Percentiles rank a stretch among this genome's conserved stretches.
These are phyloP conservation scores for Aschersonia sp. DNA, from an alignment of 2,329 filamentous ascomycete species.

Conservation along the genomic window DNA sequence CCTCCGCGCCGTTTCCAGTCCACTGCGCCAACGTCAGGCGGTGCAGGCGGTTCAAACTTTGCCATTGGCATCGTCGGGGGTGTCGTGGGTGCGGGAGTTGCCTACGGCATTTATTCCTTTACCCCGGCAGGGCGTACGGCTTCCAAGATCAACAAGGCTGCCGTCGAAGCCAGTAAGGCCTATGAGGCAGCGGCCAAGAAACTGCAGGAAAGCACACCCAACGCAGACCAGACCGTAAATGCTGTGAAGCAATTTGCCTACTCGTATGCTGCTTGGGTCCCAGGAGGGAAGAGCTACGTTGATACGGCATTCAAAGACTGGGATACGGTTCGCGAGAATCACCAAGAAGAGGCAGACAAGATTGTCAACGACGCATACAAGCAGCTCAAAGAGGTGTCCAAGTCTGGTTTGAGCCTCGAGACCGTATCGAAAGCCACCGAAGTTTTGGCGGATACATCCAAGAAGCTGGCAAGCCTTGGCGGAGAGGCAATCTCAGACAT, in stretches of 20 bases:
- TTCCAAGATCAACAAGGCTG: constrained; percentile 29
- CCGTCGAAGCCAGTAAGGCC: constrained; percentile 42
- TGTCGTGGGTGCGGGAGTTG: constrained; percentile 23
- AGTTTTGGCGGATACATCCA: constrained; percentile 46
- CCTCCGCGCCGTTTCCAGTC: constrained; percentile 25
- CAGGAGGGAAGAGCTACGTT: constrained; percentile 54
- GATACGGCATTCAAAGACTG: constrained; percentile 57
- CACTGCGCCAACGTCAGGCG: constrained; percentile 14
- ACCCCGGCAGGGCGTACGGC: constrained; percentile 27
- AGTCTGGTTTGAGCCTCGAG: constrained; percentile 45
- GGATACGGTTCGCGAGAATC: constrained; percentile 51
- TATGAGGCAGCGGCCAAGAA: constrained; percentile 45
- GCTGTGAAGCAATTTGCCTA: constrained; percentile 52
- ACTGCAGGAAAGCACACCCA: constrained; percentile 47
- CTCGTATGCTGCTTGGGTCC: constrained; percentile 58
- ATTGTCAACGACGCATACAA: constrained; percentile 54
- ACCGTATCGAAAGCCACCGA: constrained; percentile 47
- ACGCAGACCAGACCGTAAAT: constrained; percentile 50
- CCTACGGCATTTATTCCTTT: constrained; percentile 28
- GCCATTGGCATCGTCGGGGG: constrained; percentile 28
- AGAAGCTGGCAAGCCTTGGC: constrained; percentile 44
- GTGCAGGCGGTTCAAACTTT: constrained; percentile 17
- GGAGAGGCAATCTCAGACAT: constrained; percentile 50
- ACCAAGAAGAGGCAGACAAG: constrained; percentile 55
- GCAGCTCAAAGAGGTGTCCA: constrained; percentile 48